Base-by-base conservation (phyloP, 768 basidiomycete genomes). In the Boletus sp. region DNA sequence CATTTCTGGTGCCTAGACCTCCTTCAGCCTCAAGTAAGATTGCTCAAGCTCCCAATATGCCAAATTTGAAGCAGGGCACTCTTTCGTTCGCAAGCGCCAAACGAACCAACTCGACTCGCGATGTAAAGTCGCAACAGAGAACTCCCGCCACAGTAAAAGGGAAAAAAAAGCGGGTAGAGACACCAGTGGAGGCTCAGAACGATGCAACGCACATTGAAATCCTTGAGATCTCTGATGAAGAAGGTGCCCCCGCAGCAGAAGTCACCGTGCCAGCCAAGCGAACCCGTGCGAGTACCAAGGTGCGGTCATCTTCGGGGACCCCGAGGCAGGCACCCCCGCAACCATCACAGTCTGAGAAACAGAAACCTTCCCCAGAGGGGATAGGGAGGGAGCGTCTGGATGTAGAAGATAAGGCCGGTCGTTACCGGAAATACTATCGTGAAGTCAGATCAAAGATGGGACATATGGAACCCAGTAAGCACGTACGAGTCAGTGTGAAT, bases 371-470 rank as follows among this genome's bases (percentile, higher is more conserved):
- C n/a, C 37, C 42, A 17, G 55, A 11, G 23, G 54, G 48, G 13
- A 62, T 65, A 43, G 49, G 61, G 51, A 60, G 55, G 39, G 60
- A 63, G 46, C 60, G 30, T 19, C 70, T 77, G 7, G 74, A 79
- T 39, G 66, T 82, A 34, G 68, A 82, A 43, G 75, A 75, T 21
- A 82, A 80, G 50, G 75, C 79, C 51, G 69, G 75, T 37, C 76
- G 70, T 48, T 91, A 83, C 74, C 72, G 69, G n/a, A 74, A 75
- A 48, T 70, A 83, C 19, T 78, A 79, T 64, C 74, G 64, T 25
- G 74, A 74, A 37, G 79, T 79, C 5, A 76, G 61, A 52, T 59
- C 53, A 73, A 80, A 77, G 63, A 87, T 83, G 79, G 85, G 82
- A 0, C 57, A 79, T 50, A 52, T 81, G 33, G 63, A 75, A 46